Evolutionary conservation across 176 grass and related monocot species (phyloP).

Genomic region (Carex kokanica): DNA sequence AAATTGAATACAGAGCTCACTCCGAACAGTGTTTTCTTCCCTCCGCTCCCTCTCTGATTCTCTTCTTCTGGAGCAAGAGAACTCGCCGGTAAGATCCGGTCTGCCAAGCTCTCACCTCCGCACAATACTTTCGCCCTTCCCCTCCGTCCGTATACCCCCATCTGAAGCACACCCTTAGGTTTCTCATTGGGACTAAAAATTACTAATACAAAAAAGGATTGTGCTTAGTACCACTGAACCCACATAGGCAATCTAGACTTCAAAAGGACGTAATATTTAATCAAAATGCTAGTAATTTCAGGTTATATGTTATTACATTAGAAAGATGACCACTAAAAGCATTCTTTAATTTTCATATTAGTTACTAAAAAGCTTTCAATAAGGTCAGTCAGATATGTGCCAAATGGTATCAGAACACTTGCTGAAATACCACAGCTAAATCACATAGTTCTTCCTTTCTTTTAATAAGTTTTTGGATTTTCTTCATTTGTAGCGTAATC

Average conservation of each 20-base stretch:
- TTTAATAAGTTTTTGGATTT: neutral
- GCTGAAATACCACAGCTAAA: neutral
- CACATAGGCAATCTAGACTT: neutral
- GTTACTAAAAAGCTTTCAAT: neutral
- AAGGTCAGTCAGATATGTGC: neutral
- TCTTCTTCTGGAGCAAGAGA: no score
- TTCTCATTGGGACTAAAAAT: no score
- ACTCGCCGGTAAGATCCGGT: no score
- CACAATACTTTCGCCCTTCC: no score
- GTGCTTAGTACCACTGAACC: no score
- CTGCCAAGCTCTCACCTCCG: no score
- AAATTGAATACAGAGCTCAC: no score
- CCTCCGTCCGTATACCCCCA: no score
- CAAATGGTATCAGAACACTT: neutral
- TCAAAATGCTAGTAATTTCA: neutral
- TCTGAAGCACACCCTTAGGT: no score
- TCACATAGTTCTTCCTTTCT: neutral
- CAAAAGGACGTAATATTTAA: neutral
- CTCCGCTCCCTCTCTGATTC: no score
- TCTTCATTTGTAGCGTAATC: slow-evolving; percentile 3
- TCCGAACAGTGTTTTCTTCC: no score
- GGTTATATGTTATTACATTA: neutral
- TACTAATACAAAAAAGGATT: no score
- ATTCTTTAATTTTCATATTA: neutral
- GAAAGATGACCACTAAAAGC: neutral